Evolutionary conservation across 2,329 filamentous ascomycete genomes (phyloP), one percentile per base, ranked within the genome.

Genomic region (Arthrobotrys conoides): DNA sequence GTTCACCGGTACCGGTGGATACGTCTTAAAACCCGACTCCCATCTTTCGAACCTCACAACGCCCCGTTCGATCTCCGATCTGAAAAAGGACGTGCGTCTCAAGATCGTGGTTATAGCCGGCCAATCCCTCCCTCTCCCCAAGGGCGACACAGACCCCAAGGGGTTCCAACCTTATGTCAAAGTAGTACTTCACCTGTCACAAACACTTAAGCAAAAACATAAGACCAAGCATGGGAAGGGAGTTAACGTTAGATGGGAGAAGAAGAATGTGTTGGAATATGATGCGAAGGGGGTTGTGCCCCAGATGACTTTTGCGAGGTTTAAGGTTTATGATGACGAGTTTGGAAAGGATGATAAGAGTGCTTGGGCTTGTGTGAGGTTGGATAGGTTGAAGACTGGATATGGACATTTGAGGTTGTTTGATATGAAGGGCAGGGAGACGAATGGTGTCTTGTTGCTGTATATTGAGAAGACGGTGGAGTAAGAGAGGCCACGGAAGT

Each of bases 311-410:
- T 87, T 87, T 81, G 84, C 87, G 49, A 91, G 89, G 81, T 93
- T 98, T 86, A 93, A 96, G 82, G 87, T 98, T 81, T 92, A 94
- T 84, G 93, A 98, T 83, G 92, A 97, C 81, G 92, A 95, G 84
- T 89, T 94, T 81, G 90, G 91, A 3, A 88, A 88, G 80, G 94
- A 98, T 82, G 89, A 91, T 76, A 84, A 97, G 71, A 91, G 93
- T 10, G 93, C 92, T 1, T 98, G 96, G 96, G 90, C 92, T 0
- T 97, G 94, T 83, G 91, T 97, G 81, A 88, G 94, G 46, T 88
- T 98, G 22, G 94, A 97, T 84, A 88, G 94, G 6, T 84, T 97
- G 76, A 89, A 90, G 77, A 86, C 88, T 38, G 95, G 96, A 0
- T 92, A 92, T 81, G 88, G 94, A 10, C 90, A 97, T 81, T 87